phyloP scores from a whole-genome alignment of 2,329 filamentous ascomycete genomes.

The Fusarium keratoplasticum region DNA sequence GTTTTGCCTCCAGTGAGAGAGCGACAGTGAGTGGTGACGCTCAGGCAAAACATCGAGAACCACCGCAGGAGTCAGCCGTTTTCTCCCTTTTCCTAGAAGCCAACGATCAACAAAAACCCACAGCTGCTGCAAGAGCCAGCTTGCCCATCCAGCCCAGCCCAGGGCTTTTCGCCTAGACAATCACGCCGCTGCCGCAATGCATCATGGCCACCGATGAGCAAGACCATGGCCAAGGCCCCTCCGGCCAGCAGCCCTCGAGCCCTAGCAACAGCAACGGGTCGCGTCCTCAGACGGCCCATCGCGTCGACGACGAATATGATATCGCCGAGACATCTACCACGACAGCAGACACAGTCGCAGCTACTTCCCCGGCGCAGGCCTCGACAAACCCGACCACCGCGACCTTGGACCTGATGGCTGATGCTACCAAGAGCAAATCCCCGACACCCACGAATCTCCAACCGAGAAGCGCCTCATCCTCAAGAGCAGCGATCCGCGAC shows the following conservation, averaged over 20 bases:
- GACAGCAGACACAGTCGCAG: slow-evolving; percentile 26
- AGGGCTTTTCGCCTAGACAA: slow-evolving; percentile 9
- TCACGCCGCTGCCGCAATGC: slow-evolving; percentile 46
- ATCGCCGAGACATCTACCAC: slow-evolving; percentile 32
- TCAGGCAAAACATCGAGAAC: slow-evolving; percentile 25
- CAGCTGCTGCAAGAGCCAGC: slow-evolving; percentile 3
- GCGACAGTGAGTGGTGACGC: slow-evolving; percentile 11
- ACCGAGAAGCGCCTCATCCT: slow-evolving; percentile 8
- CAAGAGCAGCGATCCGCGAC: slow-evolving; percentile 17
- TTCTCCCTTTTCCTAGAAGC: slow-evolving; percentile 13
- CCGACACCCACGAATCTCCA: slow-evolving; percentile 4
- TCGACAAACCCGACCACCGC: slow-evolving; percentile 20
- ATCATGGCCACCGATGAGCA: slow-evolving; percentile 53
- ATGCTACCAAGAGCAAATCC: slow-evolving; percentile 25
- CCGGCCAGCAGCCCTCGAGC: slow-evolving; percentile 27
- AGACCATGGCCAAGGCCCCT: slow-evolving; percentile 36
- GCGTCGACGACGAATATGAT: slow-evolving; percentile 30
- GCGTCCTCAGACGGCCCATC: slow-evolving; percentile 42
- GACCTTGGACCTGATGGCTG: slow-evolving; percentile 28
- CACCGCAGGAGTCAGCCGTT: slow-evolving; percentile 26
- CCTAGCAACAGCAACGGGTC: slow-evolving; percentile 35
- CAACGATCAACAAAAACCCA: slow-evolving; percentile 8
- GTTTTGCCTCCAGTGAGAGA: slow-evolving; percentile 33
- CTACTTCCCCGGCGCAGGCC: slow-evolving; percentile 16
- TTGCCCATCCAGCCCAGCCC: slow-evolving; percentile 10